Conservation (phyloP, 345 rosid species). For the Salix exigua region DNA sequence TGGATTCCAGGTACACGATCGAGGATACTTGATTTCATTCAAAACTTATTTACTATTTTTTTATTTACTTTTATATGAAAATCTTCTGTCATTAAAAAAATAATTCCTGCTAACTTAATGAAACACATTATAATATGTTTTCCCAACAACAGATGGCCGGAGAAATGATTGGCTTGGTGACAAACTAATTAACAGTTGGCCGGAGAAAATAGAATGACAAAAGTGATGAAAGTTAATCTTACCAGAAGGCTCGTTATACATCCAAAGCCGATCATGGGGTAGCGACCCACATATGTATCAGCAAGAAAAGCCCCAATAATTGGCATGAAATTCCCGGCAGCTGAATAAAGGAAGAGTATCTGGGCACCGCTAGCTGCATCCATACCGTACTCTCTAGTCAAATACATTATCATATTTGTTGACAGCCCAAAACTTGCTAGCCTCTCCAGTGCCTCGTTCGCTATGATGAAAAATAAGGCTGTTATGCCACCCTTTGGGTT, state of each 20-base stretch:
- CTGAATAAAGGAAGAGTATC: constrained; percentile 51
- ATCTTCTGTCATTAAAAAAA: too few species aligned
- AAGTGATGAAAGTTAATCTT: neutral
- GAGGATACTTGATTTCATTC: too few species aligned
- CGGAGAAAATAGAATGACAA: too few species aligned
- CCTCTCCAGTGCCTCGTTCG: constrained; percentile 60
- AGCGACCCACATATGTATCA: constrained; percentile 65
- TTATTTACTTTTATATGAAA: too few species aligned
- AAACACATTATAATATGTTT: too few species aligned
- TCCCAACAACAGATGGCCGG: too few species aligned
- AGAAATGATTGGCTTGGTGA: too few species aligned
- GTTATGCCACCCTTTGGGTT: too few species aligned
- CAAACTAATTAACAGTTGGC: too few species aligned
- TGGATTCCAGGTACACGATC: too few species aligned
- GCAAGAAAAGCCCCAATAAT: constrained; percentile 55
- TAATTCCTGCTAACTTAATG: too few species aligned
- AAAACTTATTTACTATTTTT: too few species aligned
- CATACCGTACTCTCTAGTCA: constrained; percentile 49
- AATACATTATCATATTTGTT: constrained; percentile 61
- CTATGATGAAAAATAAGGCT: constrained; percentile 7
- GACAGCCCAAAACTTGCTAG: constrained; percentile 46
- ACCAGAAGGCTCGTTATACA: constrained; percentile 48
- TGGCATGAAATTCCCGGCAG: constrained; percentile 54
- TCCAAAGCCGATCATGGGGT: constrained; percentile 48
- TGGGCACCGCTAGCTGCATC: constrained; percentile 41